A percentile compares a stretch with the other conserved stretches of the same genome.
Conservation (phyloP, 1,284 basidiomycete species). For the Ustilago shanxiensis region DNA sequence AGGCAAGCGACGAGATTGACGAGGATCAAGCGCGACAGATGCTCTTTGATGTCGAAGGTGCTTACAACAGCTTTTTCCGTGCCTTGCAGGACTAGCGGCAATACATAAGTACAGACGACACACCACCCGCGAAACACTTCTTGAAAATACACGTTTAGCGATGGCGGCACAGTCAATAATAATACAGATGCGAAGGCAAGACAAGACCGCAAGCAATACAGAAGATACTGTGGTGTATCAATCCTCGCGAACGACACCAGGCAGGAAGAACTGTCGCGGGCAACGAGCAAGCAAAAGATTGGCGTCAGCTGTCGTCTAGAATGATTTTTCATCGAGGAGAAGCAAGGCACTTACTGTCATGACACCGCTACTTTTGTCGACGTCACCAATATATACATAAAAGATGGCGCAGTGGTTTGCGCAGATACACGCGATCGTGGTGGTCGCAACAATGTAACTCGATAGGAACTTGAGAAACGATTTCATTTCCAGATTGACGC, state of each 20-base stretch:
- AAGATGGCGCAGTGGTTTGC: slow-evolving; percentile 68
- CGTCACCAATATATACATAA: slow-evolving; percentile 69
- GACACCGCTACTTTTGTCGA: slow-evolving; percentile 54
- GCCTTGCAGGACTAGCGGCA: slow-evolving; percentile 74
- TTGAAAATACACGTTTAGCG: too few species aligned
- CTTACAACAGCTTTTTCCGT: slow-evolving; percentile 94
- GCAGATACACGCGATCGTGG: slow-evolving; percentile 69
- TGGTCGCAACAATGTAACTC: slow-evolving; percentile 63
- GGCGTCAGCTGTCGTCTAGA: not conserved
- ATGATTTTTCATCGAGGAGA: not conserved
- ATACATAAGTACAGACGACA: not conserved
- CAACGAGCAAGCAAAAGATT: not conserved
- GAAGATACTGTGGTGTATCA: slow-evolving; percentile 14
- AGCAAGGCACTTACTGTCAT: slow-evolving; percentile 48
- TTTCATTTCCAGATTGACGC: slow-evolving; percentile 66
- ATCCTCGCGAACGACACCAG: slow-evolving; percentile 51
- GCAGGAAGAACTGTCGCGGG: slow-evolving; percentile 49
- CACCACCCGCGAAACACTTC: too few species aligned
- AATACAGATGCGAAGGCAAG: not conserved
- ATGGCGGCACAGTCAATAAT: not conserved
- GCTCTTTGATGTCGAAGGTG: slow-evolving; percentile 95
- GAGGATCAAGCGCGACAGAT: slow-evolving; percentile 97
- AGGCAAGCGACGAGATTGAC: slow-evolving; percentile 93
- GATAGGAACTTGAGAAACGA: slow-evolving; percentile 66
- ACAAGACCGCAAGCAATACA: not conserved